These are phyloP conservation scores for Nyctanthes arbortristis DNA, from an alignment of 257 asterid species.

Conservation along the genomic window DNA sequence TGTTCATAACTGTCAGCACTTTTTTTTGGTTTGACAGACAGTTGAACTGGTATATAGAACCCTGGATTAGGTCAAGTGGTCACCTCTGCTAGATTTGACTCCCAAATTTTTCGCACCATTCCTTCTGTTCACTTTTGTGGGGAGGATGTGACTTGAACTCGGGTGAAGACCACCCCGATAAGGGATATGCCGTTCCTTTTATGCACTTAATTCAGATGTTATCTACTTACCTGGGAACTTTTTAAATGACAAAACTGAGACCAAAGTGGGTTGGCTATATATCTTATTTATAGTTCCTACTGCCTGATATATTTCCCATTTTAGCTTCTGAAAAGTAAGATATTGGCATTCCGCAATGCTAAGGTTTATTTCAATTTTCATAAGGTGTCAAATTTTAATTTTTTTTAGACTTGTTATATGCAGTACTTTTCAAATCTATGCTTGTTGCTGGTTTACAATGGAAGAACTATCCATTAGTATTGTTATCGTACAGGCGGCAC, in stretches of 20 bases:
- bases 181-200: too few relatives aligned
- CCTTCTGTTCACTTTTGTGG: too few relatives aligned
- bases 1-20: too few relatives aligned
- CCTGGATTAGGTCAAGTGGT: not conserved
- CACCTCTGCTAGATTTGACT: not conserved
- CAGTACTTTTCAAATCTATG: not conserved
- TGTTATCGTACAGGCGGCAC: constrained; percentile 61
- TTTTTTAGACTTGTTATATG: constrained; percentile 17
- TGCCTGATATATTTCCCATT: not conserved
- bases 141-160: too few relatives aligned
- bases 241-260: not conserved
- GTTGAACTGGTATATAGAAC: not conserved
- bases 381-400: not conserved
- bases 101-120: not conserved
- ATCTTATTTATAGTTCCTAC: not conserved
- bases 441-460: not conserved
- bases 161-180: too few relatives aligned
- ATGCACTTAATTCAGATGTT: not conserved
- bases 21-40: too few relatives aligned
- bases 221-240: not conserved
- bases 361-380: not conserved
- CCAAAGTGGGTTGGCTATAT: constrained; percentile 1
- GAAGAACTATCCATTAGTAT: not conserved
- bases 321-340: not conserved
- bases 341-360: not conserved